These are phyloP conservation scores for Cairneyella variabilis DNA, from an alignment of 495 filamentous ascomycete species.

Conservation along the genomic window DNA sequence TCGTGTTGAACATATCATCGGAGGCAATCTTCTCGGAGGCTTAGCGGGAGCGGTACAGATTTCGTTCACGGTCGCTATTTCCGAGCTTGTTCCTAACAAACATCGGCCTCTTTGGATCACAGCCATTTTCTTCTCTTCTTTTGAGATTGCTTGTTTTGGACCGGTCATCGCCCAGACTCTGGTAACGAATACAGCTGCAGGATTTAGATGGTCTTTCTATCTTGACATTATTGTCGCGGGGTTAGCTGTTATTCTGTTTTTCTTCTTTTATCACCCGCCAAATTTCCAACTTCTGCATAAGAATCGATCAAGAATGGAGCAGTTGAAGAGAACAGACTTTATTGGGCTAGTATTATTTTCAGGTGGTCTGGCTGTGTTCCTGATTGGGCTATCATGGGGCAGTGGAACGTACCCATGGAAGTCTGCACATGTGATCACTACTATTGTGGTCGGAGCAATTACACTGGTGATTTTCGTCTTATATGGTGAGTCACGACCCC, in stretches of 20 bases:
- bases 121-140: slow-evolving; percentile 24
- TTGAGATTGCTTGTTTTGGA: slow-evolving; percentile 35
- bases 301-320: slow-evolving; percentile 16
- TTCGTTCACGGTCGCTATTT: slow-evolving; percentile 27
- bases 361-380: slow-evolving; percentile 26
- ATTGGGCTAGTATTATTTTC: slow-evolving; percentile 27
- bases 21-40: slow-evolving; percentile 22
- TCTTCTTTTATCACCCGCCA: slow-evolving; percentile 31
- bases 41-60: slow-evolving; percentile 37
- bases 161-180: slow-evolving; percentile 30
- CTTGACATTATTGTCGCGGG: slow-evolving; percentile 28
- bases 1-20: slow-evolving; percentile 33
- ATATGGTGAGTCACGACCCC: slow-evolving; percentile 29
- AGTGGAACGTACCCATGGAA: slow-evolving; percentile 25
- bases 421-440: slow-evolving; percentile 26
- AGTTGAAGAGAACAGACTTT: slow-evolving; percentile 28
- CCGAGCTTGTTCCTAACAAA: slow-evolving; percentile 26
- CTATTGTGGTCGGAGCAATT: slow-evolving; percentile 27
- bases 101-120: slow-evolving; percentile 22
- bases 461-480: slow-evolving; percentile 36
- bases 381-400: slow-evolving; percentile 26
- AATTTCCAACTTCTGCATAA: slow-evolving; percentile 26
- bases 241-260: slow-evolving; percentile 20
- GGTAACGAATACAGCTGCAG: slow-evolving; percentile 30
- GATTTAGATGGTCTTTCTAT: slow-evolving; percentile 24